phyloP scores from a whole-genome alignment of 2,329 filamentous ascomycete genomes.

The Pseudogymnoascus sp. region DNA sequence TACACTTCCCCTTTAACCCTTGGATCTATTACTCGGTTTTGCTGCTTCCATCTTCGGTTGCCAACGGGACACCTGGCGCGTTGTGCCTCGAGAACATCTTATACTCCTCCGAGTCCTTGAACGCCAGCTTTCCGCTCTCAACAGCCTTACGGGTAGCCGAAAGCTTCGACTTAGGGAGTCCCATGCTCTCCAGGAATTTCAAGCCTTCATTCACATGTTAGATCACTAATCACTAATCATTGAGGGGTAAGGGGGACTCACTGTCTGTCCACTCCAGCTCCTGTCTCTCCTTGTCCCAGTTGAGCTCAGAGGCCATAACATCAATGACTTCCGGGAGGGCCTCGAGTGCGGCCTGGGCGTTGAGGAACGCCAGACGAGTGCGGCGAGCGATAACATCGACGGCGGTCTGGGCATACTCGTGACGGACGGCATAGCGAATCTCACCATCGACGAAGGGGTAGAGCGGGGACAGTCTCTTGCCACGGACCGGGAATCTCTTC shows the following conservation, averaged over 20 bases:
- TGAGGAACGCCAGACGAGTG: constrained; percentile 76
- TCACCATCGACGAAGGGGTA: constrained; percentile 89
- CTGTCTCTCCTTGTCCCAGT: constrained; percentile 62
- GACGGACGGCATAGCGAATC: constrained; percentile 71
- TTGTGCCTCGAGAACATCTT: constrained; percentile 55
- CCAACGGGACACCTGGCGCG: constrained; percentile 32
- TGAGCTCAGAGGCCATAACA: constrained; percentile 72
- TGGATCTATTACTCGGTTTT: constrained; percentile 1
- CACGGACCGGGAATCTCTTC: constrained; percentile 69
- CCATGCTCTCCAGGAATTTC: constrained; percentile 55
- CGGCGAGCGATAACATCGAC: constrained; percentile 76
- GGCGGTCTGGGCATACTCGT: constrained; percentile 83
- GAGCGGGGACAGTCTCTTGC: constrained; percentile 65
- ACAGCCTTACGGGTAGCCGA: constrained; percentile 50
- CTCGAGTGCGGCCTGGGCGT: constrained; percentile 78
- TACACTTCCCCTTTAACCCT: background rate
- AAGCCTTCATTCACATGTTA: constrained; percentile 38
- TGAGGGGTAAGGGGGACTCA: constrained; percentile 8
- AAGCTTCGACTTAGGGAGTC: constrained; percentile 52
- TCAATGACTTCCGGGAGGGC: constrained; percentile 75
- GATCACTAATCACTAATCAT: constrained; percentile 11
- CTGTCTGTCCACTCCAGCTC: constrained; percentile 71
- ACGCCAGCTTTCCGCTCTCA: constrained; percentile 50
- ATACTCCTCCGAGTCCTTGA: constrained; percentile 48
- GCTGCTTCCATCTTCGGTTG: background rate